These are phyloP conservation scores for Stagonosporopsis chrysanthemi DNA, from an alignment of 2,329 filamentous ascomycete species.

Conservation along the genomic window DNA sequence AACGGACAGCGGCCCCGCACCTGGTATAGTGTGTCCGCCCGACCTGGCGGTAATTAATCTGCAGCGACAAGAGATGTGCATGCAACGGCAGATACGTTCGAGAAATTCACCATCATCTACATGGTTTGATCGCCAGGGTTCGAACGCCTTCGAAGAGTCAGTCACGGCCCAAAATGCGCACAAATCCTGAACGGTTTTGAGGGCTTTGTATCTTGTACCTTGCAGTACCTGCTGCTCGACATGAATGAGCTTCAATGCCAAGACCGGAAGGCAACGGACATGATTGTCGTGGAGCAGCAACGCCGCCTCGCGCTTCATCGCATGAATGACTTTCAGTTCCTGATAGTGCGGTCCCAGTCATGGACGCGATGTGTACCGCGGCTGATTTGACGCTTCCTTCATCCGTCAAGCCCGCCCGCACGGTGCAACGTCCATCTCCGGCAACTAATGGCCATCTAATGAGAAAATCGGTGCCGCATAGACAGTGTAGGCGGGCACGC, in stretches of 20 bases:
- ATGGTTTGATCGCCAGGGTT: neutral
- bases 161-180: neutral
- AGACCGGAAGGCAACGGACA: too few species aligned
- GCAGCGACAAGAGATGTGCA: neutral
- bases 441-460: neutral
- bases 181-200: neutral
- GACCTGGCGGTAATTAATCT: neutral
- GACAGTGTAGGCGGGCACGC: neutral
- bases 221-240: too few species aligned
- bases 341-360: too few species aligned
- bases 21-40: neutral
- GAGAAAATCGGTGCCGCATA: neutral
- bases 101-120: neutral
- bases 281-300: too few species aligned
- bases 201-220: too few species aligned
- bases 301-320: neutral
- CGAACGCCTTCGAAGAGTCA: neutral
- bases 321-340: too few species aligned
- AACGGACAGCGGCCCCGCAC: neutral
- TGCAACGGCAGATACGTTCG: neutral
- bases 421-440: neutral
- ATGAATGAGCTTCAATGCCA: neutral
- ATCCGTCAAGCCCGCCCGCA: neutral
- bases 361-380: too few species aligned
- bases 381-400: neutral